Evolutionary conservation across 2,329 filamentous ascomycete genomes (phyloP).

Genomic region (Fusarium robinianum): DNA sequence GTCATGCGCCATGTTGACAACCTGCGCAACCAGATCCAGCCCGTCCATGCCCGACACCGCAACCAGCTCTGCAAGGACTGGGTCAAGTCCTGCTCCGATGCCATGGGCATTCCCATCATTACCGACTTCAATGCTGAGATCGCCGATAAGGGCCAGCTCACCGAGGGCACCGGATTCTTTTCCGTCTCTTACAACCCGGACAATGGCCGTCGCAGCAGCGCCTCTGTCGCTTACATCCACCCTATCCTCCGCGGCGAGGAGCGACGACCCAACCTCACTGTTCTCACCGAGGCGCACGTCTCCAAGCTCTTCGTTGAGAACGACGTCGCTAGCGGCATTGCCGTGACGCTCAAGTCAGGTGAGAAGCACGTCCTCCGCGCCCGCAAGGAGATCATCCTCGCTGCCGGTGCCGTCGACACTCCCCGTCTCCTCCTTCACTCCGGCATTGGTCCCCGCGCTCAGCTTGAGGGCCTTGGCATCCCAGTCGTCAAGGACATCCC

Average conservation of each 20-base stretch:
- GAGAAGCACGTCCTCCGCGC: conserved; percentile 61
- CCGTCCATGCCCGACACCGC: conserved; percentile 80
- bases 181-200: conserved; percentile 91
- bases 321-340: conserved; percentile 73
- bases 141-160: conserved; percentile 70
- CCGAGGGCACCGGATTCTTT: conserved; percentile 84
- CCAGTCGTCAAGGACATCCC: conserved; percentile 60
- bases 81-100: conserved; percentile 78
- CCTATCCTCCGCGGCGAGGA: conserved; percentile 85
- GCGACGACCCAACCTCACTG: conserved; percentile 79
- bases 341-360: conserved; percentile 63
- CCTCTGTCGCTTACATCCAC: conserved; percentile 90
- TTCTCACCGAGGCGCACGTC: conserved; percentile 88
- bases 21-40: conserved; percentile 87
- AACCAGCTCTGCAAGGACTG: conserved; percentile 93
- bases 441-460: conserved; percentile 58
- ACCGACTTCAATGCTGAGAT: conserved; percentile 89
- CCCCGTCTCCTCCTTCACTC: conserved; percentile 67
- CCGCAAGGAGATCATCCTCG: conserved; percentile 77
- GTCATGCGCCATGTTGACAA: conserved; percentile 83
- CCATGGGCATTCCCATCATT: conserved; percentile 79
- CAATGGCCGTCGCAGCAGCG: conserved; percentile 80
- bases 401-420: conserved; percentile 80
- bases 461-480: conserved; percentile 59
- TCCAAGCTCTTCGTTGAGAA: conserved; percentile 75